A percentile compares a stretch with the other conserved stretches of the same genome.
Conservation (phyloP, 2,329 filamentous ascomycete genomes). For the Helicocarpus griseus region DNA sequence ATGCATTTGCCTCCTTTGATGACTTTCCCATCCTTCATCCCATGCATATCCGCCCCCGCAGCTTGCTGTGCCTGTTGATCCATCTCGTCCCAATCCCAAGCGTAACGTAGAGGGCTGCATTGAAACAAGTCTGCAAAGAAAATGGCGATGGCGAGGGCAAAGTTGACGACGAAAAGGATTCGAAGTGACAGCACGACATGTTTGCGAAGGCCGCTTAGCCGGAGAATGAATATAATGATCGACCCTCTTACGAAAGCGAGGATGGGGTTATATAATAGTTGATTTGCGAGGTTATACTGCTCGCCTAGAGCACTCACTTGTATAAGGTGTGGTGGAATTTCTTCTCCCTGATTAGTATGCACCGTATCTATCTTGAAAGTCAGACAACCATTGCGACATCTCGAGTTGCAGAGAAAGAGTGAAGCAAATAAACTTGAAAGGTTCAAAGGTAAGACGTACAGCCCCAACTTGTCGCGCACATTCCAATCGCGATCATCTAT, state of each 20-base stretch:
- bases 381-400: not conserved
- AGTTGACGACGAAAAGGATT: constrained; percentile 20
- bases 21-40: constrained; percentile 4
- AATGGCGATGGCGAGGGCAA: constrained; percentile 25
- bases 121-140: constrained; percentile 34
- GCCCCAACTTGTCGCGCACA: constrained; percentile 2
- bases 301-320: not conserved
- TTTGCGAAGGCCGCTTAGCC: constrained; percentile 6
- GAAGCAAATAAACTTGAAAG: too few relatives aligned
- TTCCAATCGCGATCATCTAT: constrained; percentile 2
- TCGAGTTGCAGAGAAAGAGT: too few relatives aligned
- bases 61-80: not conserved
- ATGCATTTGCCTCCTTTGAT: constrained; percentile 23
- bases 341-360: not conserved
- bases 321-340: not conserved
- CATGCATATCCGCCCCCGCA: not conserved
- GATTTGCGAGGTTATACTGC: constrained; percentile 5
- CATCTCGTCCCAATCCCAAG: constrained; percentile 19
- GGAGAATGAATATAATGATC: constrained; percentile 10
- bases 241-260: constrained; percentile 9
- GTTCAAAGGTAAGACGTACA: constrained; percentile 1
- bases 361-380: not conserved
- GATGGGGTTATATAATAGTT: constrained; percentile 7
- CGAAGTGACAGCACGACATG: constrained; percentile 4
- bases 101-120: constrained; percentile 27